These are phyloP conservation scores for Kwoniella heveanensis DNA, from an alignment of 768 basidiomycete genomes.

Conservation along the genomic window DNA sequence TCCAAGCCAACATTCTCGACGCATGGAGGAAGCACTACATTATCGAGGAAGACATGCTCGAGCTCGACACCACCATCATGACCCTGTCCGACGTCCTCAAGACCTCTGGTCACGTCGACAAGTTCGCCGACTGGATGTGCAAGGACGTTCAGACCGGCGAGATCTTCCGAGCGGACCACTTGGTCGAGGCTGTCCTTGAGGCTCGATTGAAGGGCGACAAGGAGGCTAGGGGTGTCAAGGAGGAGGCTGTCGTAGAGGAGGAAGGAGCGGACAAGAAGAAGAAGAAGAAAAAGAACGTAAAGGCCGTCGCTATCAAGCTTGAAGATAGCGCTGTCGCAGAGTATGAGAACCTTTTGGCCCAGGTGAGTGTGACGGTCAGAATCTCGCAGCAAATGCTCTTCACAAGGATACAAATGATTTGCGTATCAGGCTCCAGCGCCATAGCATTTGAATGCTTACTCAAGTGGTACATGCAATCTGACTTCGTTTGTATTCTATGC, in stretches of 20 bases:
- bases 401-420: too few relatives aligned
- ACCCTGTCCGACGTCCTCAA: conserved; percentile 93
- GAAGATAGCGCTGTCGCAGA: conserved; percentile 71
- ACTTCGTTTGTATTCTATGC: background rate
- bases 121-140: conserved; percentile 99
- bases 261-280: conserved; percentile 72
- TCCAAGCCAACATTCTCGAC: conserved; percentile 93
- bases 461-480: background rate
- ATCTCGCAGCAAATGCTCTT: too few relatives aligned
- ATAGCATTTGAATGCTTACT: too few relatives aligned
- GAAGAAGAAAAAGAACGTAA: conserved; percentile 66
- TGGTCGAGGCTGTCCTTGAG: conserved; percentile 89
- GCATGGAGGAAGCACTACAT: conserved; percentile 99
- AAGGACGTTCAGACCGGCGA: conserved; percentile 94
- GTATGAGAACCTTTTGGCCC: conserved; percentile 83
- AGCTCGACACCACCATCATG: conserved; percentile 97
- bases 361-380: conserved; percentile 63
- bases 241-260: conserved; percentile 61
- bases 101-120: conserved; percentile 94
- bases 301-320: conserved; percentile 70
- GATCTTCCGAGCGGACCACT: conserved; percentile 93
- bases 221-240: conserved; percentile 76
- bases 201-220: conserved; percentile 85
- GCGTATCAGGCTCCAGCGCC: too few relatives aligned
- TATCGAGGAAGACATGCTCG: conserved; percentile 96